These are phyloP conservation scores for Pseudogymnoascus sp. DNA, from an alignment of 2,329 filamentous ascomycete species.

Conservation along the genomic window DNA sequence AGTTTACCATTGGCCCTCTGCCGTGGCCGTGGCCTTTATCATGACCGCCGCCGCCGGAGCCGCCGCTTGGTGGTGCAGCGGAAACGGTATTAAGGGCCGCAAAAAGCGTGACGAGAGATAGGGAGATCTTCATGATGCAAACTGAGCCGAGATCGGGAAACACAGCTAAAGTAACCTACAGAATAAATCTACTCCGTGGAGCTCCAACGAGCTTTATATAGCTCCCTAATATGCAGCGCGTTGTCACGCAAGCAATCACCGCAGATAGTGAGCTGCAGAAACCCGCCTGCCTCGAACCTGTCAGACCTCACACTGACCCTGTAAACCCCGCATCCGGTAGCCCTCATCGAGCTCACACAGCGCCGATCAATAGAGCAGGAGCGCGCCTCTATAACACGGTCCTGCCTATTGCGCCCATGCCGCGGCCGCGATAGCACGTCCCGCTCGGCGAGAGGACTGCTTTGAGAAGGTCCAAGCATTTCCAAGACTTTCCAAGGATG, in stretches of 20 bases:
- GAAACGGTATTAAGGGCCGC: not conserved
- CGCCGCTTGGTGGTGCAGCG: not conserved
- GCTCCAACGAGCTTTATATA: not conserved
- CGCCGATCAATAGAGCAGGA: not conserved
- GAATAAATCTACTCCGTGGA: not conserved
- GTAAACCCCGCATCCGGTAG: not conserved
- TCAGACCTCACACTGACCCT: not conserved
- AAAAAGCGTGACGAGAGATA: not conserved
- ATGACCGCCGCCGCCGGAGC: not conserved
- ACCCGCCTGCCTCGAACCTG: not conserved
- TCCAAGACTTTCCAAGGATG: conserved; percentile 1
- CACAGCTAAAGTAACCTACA: not conserved
- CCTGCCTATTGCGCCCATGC: not conserved
- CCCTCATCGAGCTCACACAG: not conserved
- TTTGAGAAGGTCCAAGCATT: conserved; percentile 4
- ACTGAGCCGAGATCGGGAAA: not conserved
- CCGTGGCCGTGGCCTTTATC: not conserved
- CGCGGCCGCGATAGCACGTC: not conserved
- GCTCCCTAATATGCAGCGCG: not conserved
- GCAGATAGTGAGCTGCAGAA: not conserved
- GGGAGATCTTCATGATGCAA: conserved; percentile 5
- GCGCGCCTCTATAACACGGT: not conserved
- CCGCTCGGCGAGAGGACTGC: not conserved
- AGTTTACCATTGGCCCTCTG: not conserved
- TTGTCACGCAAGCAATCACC: not conserved